Evolutionary conservation across 805 yeast species (phyloP), one percentile per base, ranked within the genome.

Genomic region (Cyberlindnera euphorbiae): DNA sequence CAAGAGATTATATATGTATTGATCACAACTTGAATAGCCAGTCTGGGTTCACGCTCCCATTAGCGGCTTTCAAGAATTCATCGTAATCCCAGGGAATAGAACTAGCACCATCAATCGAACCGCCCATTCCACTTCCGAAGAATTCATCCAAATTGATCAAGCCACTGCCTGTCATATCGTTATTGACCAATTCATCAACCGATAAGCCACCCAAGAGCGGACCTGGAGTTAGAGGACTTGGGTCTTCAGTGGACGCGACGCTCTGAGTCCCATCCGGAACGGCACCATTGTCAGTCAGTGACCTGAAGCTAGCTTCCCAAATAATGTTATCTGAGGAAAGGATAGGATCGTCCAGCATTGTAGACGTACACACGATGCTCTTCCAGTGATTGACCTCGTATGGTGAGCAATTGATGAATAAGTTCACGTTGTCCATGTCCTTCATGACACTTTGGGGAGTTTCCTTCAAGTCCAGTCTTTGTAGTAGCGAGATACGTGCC

Each of bases 261-360:
- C 25, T 26, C n/a, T n/a, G n/a, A n/a, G n/a, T n/a, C n/a, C n/a
- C n/a, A n/a, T n/a, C n/a, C n/a, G n/a, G n/a, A n/a, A n/a, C n/a
- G n/a, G 16, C 24, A 7, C 8, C 38, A 18, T 26, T 25, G n/a
- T 31, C 9, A 21, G 39, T 36, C 14, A 41, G n/a, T 4, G 38
- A 25, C 34, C 36, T 41, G 38, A 44, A 44, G 14, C 48, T 44
- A 24, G 42, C 50, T 18, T 49, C 50, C 56, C 55, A 51, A 9
- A 53, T 46, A 19, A 46, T n/a, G 16, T 33, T 28, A 3, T 45
- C 47, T 9, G 39, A 25, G 8, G 47, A 32, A n/a, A 45, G 35
- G 3, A 33, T 35, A 2, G 24, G 24, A 25, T 49, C 53, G 1
- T 35, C 25, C n/a, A 52, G 32, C 1, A 54, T 41, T 3, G 18